These are phyloP conservation scores for Sanghuangporus sanghuang DNA, from an alignment of 1,284 basidiomycete genomes.

Conservation along the genomic window DNA sequence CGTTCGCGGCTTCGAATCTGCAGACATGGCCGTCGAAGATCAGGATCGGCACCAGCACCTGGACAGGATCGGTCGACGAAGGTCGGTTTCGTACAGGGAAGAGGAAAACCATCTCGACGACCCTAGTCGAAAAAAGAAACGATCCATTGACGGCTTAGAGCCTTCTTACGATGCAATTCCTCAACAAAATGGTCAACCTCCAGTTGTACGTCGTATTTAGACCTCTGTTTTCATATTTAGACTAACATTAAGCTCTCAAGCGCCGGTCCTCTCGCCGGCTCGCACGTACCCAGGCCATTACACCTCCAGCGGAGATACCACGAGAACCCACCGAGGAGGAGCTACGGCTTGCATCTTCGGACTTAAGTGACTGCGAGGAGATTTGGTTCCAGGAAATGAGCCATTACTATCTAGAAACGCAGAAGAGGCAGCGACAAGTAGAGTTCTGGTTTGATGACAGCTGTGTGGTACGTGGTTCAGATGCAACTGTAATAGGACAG, in stretches of 20 bases:
- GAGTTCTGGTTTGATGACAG: conserved; percentile 65
- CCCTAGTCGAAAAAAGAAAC: conserved; percentile 46
- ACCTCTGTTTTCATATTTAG: not conserved
- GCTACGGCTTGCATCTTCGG: conserved; percentile 51
- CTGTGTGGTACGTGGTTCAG: conserved; percentile 43
- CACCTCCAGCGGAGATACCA: conserved; percentile 28
- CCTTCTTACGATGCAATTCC: conserved; percentile 26
- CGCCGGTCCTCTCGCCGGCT: conserved; percentile 22
- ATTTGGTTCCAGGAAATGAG: conserved; percentile 65
- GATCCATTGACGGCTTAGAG: conserved; percentile 51
- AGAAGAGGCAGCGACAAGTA: conserved; percentile 63
- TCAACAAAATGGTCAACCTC: conserved; percentile 28
- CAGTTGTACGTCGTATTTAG: conserved; percentile 26
- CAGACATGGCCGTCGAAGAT: not conserved
- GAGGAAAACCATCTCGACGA: conserved; percentile 27
- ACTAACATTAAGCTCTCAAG: not conserved
- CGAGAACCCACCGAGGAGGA: conserved; percentile 43
- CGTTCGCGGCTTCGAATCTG: not conserved
- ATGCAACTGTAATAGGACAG: not conserved
- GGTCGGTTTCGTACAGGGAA: conserved; percentile 1
- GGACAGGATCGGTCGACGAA: conserved; percentile 1
- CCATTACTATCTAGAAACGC: conserved; percentile 64
- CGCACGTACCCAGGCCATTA: conserved; percentile 33
- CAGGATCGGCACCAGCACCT: not conserved
- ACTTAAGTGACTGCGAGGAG: conserved; percentile 73